These are phyloP conservation scores for Isoetes taiwanensis DNA, from an alignment of 75 land plant species.

Conservation along the genomic window DNA sequence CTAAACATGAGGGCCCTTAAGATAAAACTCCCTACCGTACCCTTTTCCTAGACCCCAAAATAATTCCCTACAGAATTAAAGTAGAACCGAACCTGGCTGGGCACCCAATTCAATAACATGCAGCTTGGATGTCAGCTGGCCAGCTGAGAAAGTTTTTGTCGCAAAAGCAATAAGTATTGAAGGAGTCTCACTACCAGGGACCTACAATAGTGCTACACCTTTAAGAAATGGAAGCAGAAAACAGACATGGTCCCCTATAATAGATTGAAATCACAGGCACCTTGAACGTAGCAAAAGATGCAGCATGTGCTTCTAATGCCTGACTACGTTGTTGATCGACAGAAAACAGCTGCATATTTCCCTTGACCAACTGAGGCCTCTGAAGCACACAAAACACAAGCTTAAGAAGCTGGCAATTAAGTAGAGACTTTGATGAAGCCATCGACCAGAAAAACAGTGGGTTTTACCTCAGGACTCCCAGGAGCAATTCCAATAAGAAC, in stretches of 20 bases:
- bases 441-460: no score
- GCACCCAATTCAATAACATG: conserved; percentile 98
- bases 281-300: conserved; percentile 78
- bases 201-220: conserved; percentile 24
- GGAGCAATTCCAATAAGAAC: conserved; percentile 97
- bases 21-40: background rate
- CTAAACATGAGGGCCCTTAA: background rate
- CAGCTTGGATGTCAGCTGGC: conserved; percentile 74
- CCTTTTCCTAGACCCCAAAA: background rate
- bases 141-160: conserved; percentile 53
- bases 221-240: background rate
- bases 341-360: conserved; percentile 97
- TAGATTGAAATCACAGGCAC: conserved; percentile 14
- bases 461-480: conserved; percentile 95
- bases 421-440: no score
- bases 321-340: conserved; percentile 97
- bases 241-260: background rate
- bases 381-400: conserved; percentile 14
- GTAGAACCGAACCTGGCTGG: conserved; percentile 56
- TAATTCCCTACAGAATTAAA: conserved; percentile 2
- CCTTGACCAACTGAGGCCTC: conserved; percentile 97
- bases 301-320: conserved; percentile 99
- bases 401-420: no score
- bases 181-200: conserved; percentile 71
- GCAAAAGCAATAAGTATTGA: conserved; percentile 79